Evolutionary conservation across 2,329 filamentous ascomycete genomes (phyloP), one percentile per base, ranked within the genome.

Genomic region (Ophiostoma tasmaniense): DNA sequence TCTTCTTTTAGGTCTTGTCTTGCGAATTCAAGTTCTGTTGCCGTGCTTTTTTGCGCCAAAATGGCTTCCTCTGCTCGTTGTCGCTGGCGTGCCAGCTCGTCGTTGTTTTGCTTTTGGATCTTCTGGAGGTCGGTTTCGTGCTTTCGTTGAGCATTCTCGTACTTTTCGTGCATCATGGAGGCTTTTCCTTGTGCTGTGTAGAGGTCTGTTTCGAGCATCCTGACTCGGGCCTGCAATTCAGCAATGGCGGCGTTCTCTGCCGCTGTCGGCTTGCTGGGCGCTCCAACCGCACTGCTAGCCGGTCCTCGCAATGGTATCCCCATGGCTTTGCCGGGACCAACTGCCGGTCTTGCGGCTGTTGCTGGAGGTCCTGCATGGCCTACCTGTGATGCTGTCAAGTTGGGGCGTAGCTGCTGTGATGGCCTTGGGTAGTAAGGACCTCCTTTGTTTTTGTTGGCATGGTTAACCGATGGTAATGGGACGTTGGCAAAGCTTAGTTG

Each of bases 1-100:
- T 83, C 88, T 73, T 92, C 89, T 52, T 83, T 84, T 73, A 91
- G 79, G 74, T 94, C 91, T 72, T 90, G 86, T 74, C 89, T 86
- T 35, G 90, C 81, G 75, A 95, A 95, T 72, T 89, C 84, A 70
- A 90, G 84, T 76, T 92, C 89, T 0, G 89, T 92, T 68, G 86
- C 82, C 66, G 86, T 85, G 70, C 83, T 86, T 73, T 88, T 86
- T 70, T 89, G 83, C 25, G 90, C 87, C 13, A 86, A 86, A 37
- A 85, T 81, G n/a, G 88, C 85, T 7, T 82, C 83, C 72, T 92
- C 88, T 4, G 90, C 80, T 11, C 88, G 84, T 11, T 84, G 83
- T 71, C 89, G 86, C 66, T 90, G 84, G 74, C 85, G 87, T 5
- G 85, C 84, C 11, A 87, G 69, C 72, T 89, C 85, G 66, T 92